Conservation (phyloP, 2,329 filamentous ascomycete species). For the Dothideomycetes sp. region DNA sequence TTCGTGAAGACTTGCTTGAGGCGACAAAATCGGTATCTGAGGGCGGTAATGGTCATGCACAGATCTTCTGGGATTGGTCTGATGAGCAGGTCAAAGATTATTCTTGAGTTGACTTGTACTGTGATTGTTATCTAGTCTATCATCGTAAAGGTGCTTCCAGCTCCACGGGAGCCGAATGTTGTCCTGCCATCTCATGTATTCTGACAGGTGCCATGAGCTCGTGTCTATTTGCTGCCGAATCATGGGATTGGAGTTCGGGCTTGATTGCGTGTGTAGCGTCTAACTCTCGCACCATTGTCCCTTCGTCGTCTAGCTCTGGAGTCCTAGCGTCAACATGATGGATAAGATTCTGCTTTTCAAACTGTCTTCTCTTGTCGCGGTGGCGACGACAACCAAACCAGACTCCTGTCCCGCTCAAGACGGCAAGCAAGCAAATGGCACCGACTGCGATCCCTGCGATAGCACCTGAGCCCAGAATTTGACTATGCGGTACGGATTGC, state of each 20-base stretch:
- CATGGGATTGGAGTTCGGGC: not conserved
- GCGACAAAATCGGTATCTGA: constrained; percentile 17
- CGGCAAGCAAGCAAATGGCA: constrained; percentile 21
- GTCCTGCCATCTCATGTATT: constrained; percentile 5
- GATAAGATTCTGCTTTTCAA: not conserved
- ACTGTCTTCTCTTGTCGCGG: not conserved
- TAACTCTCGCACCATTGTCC: constrained; percentile 1
- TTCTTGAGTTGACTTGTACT: too few relatives aligned
- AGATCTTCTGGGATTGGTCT: constrained; percentile 26
- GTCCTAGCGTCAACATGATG: not conserved
- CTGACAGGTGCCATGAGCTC: not conserved
- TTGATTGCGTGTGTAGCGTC: not conserved
- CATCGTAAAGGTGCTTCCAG: constrained; percentile 5
- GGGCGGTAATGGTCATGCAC: constrained; percentile 22
- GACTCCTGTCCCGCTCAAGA: constrained; percentile 15
- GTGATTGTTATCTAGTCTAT: too few relatives aligned
- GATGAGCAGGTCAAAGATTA: constrained; percentile 20
- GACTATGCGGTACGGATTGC: constrained; percentile 3
- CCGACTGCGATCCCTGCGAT: constrained; percentile 27
- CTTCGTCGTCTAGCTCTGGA: constrained; percentile 4
- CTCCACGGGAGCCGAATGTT: not conserved
- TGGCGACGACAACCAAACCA: not conserved
- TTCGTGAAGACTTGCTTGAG: constrained; percentile 14
- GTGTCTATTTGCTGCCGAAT: not conserved
- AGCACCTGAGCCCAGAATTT: constrained; percentile 21